Conservation (phyloP, 228 moss, liverwort and hornwort genomes). For the Sphagnum fallax region DNA sequence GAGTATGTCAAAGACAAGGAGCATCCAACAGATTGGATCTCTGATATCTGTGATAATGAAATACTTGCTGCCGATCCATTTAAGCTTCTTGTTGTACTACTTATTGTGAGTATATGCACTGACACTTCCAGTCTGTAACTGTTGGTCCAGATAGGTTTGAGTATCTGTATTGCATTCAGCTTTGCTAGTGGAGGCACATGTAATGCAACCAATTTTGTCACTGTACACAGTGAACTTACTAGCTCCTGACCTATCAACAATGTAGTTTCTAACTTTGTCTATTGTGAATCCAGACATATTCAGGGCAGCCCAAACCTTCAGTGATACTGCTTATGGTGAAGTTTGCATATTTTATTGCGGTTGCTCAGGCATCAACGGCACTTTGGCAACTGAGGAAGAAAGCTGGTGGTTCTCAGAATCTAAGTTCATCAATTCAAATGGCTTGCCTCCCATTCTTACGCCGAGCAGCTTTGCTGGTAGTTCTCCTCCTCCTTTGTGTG, state of each 20-base stretch:
- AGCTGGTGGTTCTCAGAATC: constrained; percentile 18
- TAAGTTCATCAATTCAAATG: constrained; percentile 43
- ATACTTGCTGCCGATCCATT: constrained; percentile 74
- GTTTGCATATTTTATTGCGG: constrained; percentile 54
- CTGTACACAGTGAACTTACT: background rate
- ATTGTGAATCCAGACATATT: constrained; percentile 43
- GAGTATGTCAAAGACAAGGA: constrained; percentile 5
- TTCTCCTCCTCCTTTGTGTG: constrained; percentile 8
- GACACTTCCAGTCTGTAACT: background rate
- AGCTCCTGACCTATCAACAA: background rate
- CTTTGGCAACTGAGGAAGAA: constrained; percentile 40
- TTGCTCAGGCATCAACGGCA: constrained; percentile 68
- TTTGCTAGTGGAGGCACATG: background rate
- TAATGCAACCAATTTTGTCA: background rate
- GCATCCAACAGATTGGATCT: constrained; percentile 32
- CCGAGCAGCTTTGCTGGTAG: constrained; percentile 79
- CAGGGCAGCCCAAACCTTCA: constrained; percentile 70
- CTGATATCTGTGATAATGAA: constrained; percentile 14
- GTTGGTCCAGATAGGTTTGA: background rate
- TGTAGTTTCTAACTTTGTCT: background rate
- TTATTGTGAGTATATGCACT: constrained; percentile 62
- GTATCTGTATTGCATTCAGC: background rate
- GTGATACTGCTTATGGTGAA: constrained; percentile 73
- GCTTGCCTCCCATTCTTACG: constrained; percentile 80
- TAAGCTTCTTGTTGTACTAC: constrained; percentile 63